Evolutionary conservation across 2,329 filamentous ascomycete species (phyloP).

Genomic region (Pyrenophora tritici-repentis): DNA sequence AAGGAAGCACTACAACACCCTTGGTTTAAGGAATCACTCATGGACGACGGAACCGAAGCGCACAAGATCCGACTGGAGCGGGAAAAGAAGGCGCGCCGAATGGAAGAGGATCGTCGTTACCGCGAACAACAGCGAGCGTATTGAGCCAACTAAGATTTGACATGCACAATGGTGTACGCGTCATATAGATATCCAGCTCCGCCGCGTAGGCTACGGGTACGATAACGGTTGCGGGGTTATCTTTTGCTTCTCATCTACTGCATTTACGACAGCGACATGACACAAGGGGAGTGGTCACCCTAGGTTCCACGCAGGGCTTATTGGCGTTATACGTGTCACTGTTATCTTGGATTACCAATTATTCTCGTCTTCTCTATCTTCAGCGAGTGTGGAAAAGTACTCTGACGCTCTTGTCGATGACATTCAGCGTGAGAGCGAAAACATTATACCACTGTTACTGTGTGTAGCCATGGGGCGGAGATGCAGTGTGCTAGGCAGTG

Average conservation of each 20-base stretch:
- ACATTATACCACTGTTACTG: constrained; percentile 13
- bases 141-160: constrained; percentile 15
- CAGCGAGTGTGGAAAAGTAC: constrained; percentile 8
- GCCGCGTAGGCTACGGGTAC: constrained; percentile 9
- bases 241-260: constrained; percentile 43
- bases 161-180: constrained; percentile 12
- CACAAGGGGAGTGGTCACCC: constrained; percentile 36
- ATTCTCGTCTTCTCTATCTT: constrained; percentile 18
- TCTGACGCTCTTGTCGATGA: constrained; percentile 3
- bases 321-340: constrained; percentile 38
- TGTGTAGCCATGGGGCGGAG: constrained; percentile 5
- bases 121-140: constrained; percentile 33
- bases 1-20: constrained; percentile 68
- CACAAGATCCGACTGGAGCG: constrained; percentile 59
- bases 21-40: constrained; percentile 68
- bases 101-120: constrained; percentile 41
- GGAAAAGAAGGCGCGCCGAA: constrained; percentile 43
- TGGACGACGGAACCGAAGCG: constrained; percentile 70
- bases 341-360: constrained; percentile 37
- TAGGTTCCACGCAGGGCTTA: constrained; percentile 27
- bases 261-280: constrained; percentile 49
- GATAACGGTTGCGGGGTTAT: constrained; percentile 13
- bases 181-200: constrained; percentile 17
- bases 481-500: constrained; percentile 4
- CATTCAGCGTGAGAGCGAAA: constrained; percentile 6